These are phyloP conservation scores for Setaria viridis DNA, from an alignment of 202 grass and related monocot genomes.

Conservation along the genomic window DNA sequence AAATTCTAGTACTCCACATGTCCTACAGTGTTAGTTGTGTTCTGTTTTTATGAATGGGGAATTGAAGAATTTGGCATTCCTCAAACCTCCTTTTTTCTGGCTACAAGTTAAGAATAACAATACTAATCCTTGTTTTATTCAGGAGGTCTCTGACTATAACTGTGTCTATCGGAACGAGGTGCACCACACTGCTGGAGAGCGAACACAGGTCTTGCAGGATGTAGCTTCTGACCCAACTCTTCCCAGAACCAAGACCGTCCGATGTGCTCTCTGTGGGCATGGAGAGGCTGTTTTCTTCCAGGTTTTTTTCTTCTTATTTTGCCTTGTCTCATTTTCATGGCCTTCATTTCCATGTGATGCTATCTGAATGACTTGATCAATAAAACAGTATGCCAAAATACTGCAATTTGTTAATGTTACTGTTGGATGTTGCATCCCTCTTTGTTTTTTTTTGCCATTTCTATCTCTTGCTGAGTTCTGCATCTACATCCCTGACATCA, in stretches of 20 bases:
- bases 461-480: not conserved
- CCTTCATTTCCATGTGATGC: not conserved
- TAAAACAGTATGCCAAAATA: not conserved
- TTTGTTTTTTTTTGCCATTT: too few species aligned
- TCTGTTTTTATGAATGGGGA: not conserved
- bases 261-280: constrained; percentile 65
- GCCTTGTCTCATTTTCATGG: not conserved
- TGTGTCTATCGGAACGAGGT: constrained; percentile 77
- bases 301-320: constrained; percentile 35
- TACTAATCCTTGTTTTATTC: not conserved
- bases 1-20: not conserved
- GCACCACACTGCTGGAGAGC: constrained; percentile 64
- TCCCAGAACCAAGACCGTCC: constrained; percentile 66
- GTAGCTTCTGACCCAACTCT: constrained; percentile 82
- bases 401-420: not conserved
- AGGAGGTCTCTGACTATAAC: constrained; percentile 77
- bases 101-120: not conserved
- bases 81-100: not conserved
- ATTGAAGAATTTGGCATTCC: not conserved
- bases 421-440: not conserved
- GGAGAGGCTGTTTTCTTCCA: constrained; percentile 93
- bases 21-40: not conserved
- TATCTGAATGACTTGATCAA: not conserved
- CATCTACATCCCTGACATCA: not conserved
- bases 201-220: constrained; percentile 77